Conservation (phyloP, 345 rosid species). For the Corymbia maculata region DNA sequence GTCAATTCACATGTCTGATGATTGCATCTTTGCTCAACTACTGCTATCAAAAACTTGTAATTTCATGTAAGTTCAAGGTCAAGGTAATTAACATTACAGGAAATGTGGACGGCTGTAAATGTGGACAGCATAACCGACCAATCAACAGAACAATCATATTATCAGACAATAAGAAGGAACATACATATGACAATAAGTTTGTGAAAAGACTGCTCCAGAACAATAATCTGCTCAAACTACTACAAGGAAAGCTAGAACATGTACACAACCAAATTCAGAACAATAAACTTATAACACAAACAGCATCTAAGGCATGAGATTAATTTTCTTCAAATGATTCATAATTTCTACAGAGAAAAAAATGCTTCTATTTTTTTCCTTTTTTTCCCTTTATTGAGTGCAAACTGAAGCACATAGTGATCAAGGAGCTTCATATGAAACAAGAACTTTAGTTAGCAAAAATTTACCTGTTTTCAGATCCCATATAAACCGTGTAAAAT, state of each 20-base stretch:
- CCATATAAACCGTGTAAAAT: slow-evolving; percentile 94
- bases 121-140: neutral
- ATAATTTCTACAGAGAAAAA: neutral
- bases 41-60: neutral
- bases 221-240: neutral
- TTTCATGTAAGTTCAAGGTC: neutral
- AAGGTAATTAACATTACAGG: neutral
- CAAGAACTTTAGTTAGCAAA: neutral
- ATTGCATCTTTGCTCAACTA: neutral
- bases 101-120: neutral
- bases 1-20: neutral
- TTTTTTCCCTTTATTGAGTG: neutral
- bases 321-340: neutral
- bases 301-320: neutral
- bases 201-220: neutral
- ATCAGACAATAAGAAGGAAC: neutral
- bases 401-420: neutral
- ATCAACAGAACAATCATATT: neutral
- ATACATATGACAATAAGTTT: neutral
- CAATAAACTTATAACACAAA: neutral
- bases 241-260: neutral
- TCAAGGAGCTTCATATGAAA: neutral
- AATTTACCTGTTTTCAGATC: slow-evolving; percentile 85
- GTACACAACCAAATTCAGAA: neutral
- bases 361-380: neutral